Evolutionary conservation across 306 rosid species (phyloP).

Genomic region (Elaeagnus macrophylla): DNA sequence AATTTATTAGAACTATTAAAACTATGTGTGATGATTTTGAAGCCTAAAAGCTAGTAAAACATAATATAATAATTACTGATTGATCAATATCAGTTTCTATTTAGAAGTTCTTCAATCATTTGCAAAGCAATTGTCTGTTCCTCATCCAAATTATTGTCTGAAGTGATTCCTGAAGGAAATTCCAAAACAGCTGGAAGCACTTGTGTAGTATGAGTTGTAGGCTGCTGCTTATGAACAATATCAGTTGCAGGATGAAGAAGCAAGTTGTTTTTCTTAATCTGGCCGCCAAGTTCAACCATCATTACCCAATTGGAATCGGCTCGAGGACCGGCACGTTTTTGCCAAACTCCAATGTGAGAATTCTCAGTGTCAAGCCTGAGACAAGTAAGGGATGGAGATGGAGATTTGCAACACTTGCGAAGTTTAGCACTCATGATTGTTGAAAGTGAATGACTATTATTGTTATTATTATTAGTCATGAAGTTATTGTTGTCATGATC

Average conservation of each 20-base stretch:
- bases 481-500: neutral
- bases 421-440: conserved; percentile 53
- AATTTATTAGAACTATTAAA: no score
- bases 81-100: conserved; percentile 21
- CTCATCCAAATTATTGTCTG: conserved; percentile 22
- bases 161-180: neutral
- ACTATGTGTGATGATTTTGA: no score
- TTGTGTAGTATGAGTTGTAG: neutral
- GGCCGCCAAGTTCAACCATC: conserved; percentile 56
- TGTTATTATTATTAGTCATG: neutral
- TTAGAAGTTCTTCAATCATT: conserved; percentile 76
- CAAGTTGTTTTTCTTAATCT: conserved; percentile 5
- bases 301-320: conserved; percentile 69
- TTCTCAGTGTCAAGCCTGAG: conserved; percentile 73
- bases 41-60: no score
- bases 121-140: conserved; percentile 55
- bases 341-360: conserved; percentile 80
- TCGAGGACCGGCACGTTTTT: conserved; percentile 47
- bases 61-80: no score
- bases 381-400: conserved; percentile 74
- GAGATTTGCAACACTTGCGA: conserved; percentile 50
- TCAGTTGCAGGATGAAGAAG: neutral
- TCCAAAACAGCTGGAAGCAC: neutral
- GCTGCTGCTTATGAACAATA: neutral
- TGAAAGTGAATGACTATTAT: conserved; percentile 29